Evolutionary conservation across 306 rosid species (phyloP), one percentile per base, ranked within the genome.

Genomic region (Gynostemma pentaphyllum): DNA sequence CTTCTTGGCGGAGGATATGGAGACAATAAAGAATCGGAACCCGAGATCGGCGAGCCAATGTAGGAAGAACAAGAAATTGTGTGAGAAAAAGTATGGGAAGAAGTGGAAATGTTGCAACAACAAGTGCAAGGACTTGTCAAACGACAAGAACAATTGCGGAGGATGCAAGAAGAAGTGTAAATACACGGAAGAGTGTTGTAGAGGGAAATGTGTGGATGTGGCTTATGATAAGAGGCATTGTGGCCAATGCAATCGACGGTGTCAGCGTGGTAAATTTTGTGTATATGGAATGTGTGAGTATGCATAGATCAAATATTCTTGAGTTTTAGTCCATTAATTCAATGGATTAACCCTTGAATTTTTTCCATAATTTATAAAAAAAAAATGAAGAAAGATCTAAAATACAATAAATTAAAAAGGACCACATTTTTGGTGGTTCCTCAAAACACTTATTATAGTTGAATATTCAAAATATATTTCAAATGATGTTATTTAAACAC

Each of bases 141-240:
- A 51, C 1, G 92, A 91, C 70, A 34, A 67, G 5, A 41, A 83
- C 45, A 82, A 88, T 45, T 91, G 98, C 21, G 96, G 98, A 0
- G 59, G 73, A 0, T 91, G 98, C 80, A 83, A 83, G 78, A 77
- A 71, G 29, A 79, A 79, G 32, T 91, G 98, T 82, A 78, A 78
- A 69, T 91, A 16, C 71, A 80, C 98, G 0, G 19, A 71, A 2
- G 45, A 68, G 1, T 91, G 98, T 32, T 91, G 98, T 68, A 64
- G 89, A 69, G 92, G 96, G 1, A 1, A 70, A 42, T 91, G 98
- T 21, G 90, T 91, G 23, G 49, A 91, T 9, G 36, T 63, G 16
- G 2, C 75, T 0, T 83, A 7, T 26, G 96, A 91, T 70, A 80
- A 88, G 88, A 82, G 95, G 78, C 89, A 91, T 50, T 91, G 98